Conservation (phyloP, 306 rosid genomes). For the Glycine latifolia region DNA sequence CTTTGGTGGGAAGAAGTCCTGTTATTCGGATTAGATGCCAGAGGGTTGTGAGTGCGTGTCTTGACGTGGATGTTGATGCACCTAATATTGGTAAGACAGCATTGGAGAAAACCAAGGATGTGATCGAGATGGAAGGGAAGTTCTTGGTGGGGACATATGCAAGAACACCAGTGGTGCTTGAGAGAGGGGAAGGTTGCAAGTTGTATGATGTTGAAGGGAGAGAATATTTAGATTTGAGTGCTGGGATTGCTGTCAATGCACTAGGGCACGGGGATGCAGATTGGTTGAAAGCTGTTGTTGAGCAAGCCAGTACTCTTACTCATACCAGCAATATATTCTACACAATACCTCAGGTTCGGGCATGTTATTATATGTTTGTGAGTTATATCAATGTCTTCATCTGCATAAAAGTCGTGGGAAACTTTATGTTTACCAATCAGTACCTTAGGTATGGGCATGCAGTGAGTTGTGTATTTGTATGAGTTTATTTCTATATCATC, state of each 20-base stretch:
- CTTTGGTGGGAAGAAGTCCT: neutral
- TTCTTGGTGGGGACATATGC: conserved; percentile 81
- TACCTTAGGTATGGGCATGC: neutral
- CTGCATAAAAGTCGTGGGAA: neutral
- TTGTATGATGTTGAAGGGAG: conserved; percentile 76
- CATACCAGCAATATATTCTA: conserved; percentile 86
- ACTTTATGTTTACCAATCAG: neutral
- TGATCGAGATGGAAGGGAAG: conserved; percentile 74
- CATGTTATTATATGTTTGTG: neutral
- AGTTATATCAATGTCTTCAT: neutral
- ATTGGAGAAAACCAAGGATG: conserved; percentile 51
- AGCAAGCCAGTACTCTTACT: conserved; percentile 73
- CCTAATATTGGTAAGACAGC: conserved; percentile 39
- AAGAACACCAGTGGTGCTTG: conserved; percentile 76
- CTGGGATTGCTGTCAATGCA: conserved; percentile 90
- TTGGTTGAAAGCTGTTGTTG: conserved; percentile 75
- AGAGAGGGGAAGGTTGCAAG: conserved; percentile 80
- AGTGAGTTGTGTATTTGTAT: neutral
- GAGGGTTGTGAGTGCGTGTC: conserved; percentile 44
- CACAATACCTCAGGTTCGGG: conserved; percentile 80
- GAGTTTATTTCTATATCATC: neutral
- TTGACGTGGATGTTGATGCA: conserved; percentile 50
- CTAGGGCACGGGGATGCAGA: conserved; percentile 86
- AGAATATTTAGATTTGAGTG: conserved; percentile 76
- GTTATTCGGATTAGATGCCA: conserved; percentile 13